Evolutionary conservation across 805 yeast genomes (phyloP).

Genomic region (Metschnikowia reukaufii): DNA sequence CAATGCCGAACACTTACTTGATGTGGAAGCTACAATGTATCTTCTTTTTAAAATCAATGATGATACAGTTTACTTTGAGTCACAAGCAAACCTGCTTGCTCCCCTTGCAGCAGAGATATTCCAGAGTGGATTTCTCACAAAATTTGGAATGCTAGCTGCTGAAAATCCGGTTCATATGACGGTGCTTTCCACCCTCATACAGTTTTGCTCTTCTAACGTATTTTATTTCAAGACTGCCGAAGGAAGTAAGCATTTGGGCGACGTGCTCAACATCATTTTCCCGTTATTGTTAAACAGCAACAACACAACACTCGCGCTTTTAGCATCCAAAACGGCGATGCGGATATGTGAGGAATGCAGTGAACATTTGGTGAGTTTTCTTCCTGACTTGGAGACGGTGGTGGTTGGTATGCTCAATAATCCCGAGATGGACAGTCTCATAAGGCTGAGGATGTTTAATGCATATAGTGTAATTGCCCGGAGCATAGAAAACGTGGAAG

Average conservation of each 20-base stretch:
- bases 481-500: conserved; percentile 46
- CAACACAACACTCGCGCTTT: conserved; percentile 43
- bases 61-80: conserved; percentile 43
- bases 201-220: conserved; percentile 52
- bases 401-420: conserved; percentile 48
- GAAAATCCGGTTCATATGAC: conserved; percentile 8
- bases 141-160: conserved; percentile 15
- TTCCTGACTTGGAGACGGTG: conserved; percentile 50
- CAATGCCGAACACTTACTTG: conserved; percentile 18
- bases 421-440: conserved; percentile 39
- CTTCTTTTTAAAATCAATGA: conserved; percentile 56
- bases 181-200: conserved; percentile 24
- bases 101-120: conserved; percentile 30
- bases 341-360: conserved; percentile 58
- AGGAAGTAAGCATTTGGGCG: conserved; percentile 48
- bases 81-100: conserved; percentile 25
- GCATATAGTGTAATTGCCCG: conserved; percentile 65
- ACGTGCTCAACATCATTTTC: conserved; percentile 58
- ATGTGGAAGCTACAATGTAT: conserved; percentile 63
- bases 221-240: conserved; percentile 52
- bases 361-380: conserved; percentile 35
- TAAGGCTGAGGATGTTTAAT: conserved; percentile 59
- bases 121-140: conserved; percentile 22
- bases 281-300: conserved; percentile 21
- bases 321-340: conserved; percentile 53